phyloP scores from a whole-genome alignment of 2,329 filamentous ascomycete species.

The Xylariomycetidae sp. region DNA sequence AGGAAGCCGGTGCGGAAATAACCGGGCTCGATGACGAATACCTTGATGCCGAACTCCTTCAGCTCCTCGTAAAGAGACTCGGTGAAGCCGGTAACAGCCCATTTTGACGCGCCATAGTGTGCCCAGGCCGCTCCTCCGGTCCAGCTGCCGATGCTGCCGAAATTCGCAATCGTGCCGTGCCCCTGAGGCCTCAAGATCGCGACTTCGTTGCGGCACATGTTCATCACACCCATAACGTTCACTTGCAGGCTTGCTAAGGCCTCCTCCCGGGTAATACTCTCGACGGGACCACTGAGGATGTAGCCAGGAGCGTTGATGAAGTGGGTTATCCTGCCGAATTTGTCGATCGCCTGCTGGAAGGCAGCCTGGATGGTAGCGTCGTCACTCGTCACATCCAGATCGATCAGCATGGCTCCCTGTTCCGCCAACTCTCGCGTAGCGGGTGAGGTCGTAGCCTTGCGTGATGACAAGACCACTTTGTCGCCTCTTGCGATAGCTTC shows the following conservation, averaged over 20 bases:
- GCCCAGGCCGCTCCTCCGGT: slow-evolving; percentile 21
- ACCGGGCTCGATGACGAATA: slow-evolving; percentile 43
- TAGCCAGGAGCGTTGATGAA: slow-evolving; percentile 45
- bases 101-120: slow-evolving; percentile 37
- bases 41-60: slow-evolving; percentile 33
- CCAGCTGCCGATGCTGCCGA: slow-evolving; percentile 37
- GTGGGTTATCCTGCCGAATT: slow-evolving; percentile 39
- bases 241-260: slow-evolving; percentile 27
- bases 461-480: slow-evolving; percentile 46
- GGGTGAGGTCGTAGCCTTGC: slow-evolving; percentile 32
- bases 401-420: slow-evolving; percentile 36
- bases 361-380: slow-evolving; percentile 30
- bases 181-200: slow-evolving; percentile 30
- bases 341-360: slow-evolving; percentile 27
- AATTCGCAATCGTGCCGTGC: slow-evolving; percentile 32
- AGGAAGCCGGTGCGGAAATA: slow-evolving; percentile 50
- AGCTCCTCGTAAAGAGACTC: slow-evolving; percentile 31
- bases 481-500: slow-evolving; percentile 42
- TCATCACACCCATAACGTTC: slow-evolving; percentile 38
- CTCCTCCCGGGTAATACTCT: slow-evolving; percentile 32
- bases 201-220: slow-evolving; percentile 31
- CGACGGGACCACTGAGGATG: slow-evolving; percentile 36
- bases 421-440: slow-evolving; percentile 38
- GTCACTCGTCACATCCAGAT: slow-evolving; percentile 42
- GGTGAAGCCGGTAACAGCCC: slow-evolving; percentile 33